Conservation (phyloP, 2,329 filamentous ascomycete species). For the Monosporascus sp. region DNA sequence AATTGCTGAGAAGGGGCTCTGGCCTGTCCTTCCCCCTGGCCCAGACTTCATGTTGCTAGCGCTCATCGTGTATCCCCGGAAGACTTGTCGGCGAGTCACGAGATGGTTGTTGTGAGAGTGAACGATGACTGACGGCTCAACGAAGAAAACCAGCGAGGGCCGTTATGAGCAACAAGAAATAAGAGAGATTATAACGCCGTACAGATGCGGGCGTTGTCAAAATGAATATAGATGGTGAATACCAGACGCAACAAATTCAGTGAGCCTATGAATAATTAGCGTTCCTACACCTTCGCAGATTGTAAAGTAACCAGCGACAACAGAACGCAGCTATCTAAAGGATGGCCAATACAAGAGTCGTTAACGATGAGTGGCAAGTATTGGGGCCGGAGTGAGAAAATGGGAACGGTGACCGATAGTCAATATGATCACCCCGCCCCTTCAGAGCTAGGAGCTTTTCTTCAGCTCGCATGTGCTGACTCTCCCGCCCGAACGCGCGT, state of each 20-base stretch:
- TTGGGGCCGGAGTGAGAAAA: not conserved
- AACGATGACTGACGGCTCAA: not conserved
- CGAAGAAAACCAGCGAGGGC: not conserved
- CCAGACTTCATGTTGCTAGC: slow-evolving; percentile 45
- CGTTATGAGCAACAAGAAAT: not conserved
- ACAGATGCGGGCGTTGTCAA: not conserved
- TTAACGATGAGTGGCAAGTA: not conserved
- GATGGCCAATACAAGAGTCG: too few relatives aligned
- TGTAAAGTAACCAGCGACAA: not conserved
- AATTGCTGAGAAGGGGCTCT: slow-evolving; percentile 38
- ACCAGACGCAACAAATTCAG: not conserved
- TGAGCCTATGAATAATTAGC: not conserved
- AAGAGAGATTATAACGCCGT: not conserved
- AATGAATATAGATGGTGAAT: not conserved
- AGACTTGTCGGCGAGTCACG: slow-evolving; percentile 3
- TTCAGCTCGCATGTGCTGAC: not conserved
- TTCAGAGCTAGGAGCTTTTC: not conserved
- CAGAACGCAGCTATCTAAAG: not conserved
- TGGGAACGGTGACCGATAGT: not conserved
- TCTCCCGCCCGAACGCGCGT: not conserved
- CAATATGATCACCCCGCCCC: not conserved
- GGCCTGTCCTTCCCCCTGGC: slow-evolving; percentile 46
- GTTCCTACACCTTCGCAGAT: not conserved
- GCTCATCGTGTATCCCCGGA: slow-evolving; percentile 40
- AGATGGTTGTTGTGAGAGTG: not conserved